These are phyloP conservation scores for Dendrobium nobile DNA, from an alignment of 106 monocot genomes.

Conservation along the genomic window DNA sequence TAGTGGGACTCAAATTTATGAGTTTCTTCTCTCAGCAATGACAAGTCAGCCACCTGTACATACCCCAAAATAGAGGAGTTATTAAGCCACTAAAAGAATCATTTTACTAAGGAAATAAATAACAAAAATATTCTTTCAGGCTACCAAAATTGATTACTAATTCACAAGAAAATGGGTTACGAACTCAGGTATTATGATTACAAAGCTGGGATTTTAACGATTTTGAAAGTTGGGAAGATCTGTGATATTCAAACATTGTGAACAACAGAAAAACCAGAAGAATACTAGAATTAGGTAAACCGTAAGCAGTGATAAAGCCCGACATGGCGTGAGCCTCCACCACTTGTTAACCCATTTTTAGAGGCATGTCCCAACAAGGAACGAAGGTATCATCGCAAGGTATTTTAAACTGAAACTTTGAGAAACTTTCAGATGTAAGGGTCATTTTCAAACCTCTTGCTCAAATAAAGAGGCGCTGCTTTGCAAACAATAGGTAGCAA, in stretches of 20 bases:
- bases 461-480: too few relatives aligned
- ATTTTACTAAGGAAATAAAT: background rate
- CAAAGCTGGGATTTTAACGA: background rate
- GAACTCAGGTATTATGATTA: background rate
- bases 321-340: too few relatives aligned
- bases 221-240: background rate
- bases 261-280: background rate
- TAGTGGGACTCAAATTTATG: conserved; percentile 96
- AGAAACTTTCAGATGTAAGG: too few relatives aligned
- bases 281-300: too few relatives aligned
- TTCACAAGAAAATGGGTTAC: background rate
- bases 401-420: too few relatives aligned
- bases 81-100: background rate
- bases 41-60: conserved; percentile 74
- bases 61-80: background rate
- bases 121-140: background rate
- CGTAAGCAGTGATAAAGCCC: too few relatives aligned
- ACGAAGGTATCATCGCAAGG: too few relatives aligned
- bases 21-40: conserved; percentile 63
- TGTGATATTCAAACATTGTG: background rate
- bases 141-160: background rate
- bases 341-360: too few relatives aligned
- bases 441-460: too few relatives aligned
- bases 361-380: too few relatives aligned
- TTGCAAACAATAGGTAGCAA: too few relatives aligned